Evolutionary conservation across 2,329 filamentous ascomycete genomes (phyloP), one percentile per base, ranked within the genome.

Genomic region (Alternaria gansuensis): DNA sequence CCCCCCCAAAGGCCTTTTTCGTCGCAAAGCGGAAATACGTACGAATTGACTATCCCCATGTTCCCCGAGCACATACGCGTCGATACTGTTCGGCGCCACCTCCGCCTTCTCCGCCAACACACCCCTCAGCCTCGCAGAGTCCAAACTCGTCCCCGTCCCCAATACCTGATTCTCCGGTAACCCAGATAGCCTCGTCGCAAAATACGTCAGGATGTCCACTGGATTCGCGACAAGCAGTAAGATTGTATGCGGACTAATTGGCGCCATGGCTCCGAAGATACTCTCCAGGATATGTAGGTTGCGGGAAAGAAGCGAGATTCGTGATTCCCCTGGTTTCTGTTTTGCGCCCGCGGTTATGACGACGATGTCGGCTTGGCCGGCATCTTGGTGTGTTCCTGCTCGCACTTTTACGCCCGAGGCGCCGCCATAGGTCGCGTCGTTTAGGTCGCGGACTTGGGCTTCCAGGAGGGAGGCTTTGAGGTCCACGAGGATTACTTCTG

Each of bases 341-440:
- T 82, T 85, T n/a, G 82, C 82, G 33, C 83, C 84, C 0, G 83
- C 83, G 0, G 83, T 84, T 49, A 86, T 81, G 45, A 86, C 78
- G 6, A 86, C 78, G 29, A 86, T 81, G 65, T 86, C 83, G 44
- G 82, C 81, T 67, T 84, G 80, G n/a, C 80, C 77, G 2, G 83
- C 83, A 63, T 86, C 84, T 23, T 74, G 74, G 51, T 80, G 76
- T 21, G 75, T 78, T 17, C 79, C 83, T 1, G 78, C 77, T 28
- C 79, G 77, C 4, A 84, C 78, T 33, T 75, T 78, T 4, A 80
- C 82, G 21, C 73, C 72, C 37, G 76, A 79, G 28, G 79, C 77
- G 17, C 76, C 78, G 54, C 79, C 78, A 51, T 79, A 82, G 2
- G 82, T 82, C 0, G 79, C 81, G 70, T 86, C 84, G 23, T 77